phyloP scores from a whole-genome alignment of 192 early-diverging fungal species.

The Coemansia guatemalensis region DNA sequence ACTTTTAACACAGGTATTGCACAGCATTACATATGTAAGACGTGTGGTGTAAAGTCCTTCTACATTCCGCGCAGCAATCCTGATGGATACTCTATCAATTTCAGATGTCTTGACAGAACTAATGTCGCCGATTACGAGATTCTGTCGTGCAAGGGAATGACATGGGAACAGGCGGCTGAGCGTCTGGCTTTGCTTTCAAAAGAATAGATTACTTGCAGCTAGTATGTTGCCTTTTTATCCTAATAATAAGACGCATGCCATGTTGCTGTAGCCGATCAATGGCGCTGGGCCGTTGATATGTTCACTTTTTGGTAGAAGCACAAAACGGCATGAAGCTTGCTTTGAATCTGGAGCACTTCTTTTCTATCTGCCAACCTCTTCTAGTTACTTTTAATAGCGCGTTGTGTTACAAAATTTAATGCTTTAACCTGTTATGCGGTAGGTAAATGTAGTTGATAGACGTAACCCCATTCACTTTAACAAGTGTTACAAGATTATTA shows the following conservation, averaged over 20 bases:
- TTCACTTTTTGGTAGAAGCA: too few relatives aligned
- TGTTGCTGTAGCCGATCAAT: background rate
- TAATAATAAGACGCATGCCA: too few relatives aligned
- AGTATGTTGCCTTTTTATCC: background rate
- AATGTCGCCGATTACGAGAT: conserved; percentile 27
- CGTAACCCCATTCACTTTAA: too few relatives aligned
- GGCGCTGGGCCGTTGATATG: too few relatives aligned
- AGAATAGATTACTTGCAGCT: conserved; percentile 9
- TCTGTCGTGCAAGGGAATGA: conserved; percentile 38
- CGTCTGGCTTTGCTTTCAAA: conserved; percentile 34
- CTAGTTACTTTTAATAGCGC: too few relatives aligned
- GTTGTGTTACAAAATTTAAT: too few relatives aligned
- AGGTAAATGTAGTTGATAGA: too few relatives aligned
- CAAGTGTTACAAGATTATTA: too few relatives aligned
- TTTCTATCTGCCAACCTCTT: too few relatives aligned
- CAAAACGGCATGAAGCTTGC: too few relatives aligned
- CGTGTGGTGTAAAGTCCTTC: conserved; percentile 50
- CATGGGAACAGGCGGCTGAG: conserved; percentile 44
- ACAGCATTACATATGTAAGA: conserved; percentile 55
- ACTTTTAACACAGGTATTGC: conserved; percentile 56
- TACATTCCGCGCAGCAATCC: conserved; percentile 57
- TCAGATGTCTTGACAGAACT: conserved; percentile 36
- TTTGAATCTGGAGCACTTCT: too few relatives aligned
- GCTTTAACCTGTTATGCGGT: too few relatives aligned
- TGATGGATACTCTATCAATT: conserved; percentile 51